These are phyloP conservation scores for Lactarius akahatsu DNA, from an alignment of 768 basidiomycete species.

Conservation along the genomic window DNA sequence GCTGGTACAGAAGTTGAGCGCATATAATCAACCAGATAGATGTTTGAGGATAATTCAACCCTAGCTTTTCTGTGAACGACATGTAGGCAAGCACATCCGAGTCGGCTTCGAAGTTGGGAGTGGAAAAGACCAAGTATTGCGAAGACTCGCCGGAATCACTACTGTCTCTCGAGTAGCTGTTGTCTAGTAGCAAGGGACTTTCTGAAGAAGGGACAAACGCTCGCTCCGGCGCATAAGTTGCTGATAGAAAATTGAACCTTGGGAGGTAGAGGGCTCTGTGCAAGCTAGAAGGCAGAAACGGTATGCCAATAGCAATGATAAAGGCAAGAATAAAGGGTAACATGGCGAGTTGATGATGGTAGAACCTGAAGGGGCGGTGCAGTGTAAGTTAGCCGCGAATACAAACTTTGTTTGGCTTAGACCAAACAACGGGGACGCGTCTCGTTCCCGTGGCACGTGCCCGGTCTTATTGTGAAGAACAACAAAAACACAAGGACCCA, in stretches of 20 bases:
- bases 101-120: background rate
- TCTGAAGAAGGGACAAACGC: background rate
- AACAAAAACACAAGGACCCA: constrained; percentile 20
- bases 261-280: constrained; percentile 19
- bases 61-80: constrained; percentile 9
- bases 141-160: background rate
- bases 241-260: constrained; percentile 14
- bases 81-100: background rate
- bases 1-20: constrained; percentile 16
- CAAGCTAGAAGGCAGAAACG: constrained; percentile 22
- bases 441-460: constrained; percentile 8
- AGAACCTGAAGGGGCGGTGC: background rate
- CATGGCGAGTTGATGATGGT: constrained; percentile 1
- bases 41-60: background rate
- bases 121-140: constrained; percentile 11
- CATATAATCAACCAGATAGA: constrained; percentile 15
- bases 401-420: constrained; percentile 2
- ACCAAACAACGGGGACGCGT: constrained; percentile 21
- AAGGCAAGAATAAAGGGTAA: constrained; percentile 23
- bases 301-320: constrained; percentile 20
- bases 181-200: background rate
- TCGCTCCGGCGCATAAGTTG: constrained; percentile 4
- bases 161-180: background rate
- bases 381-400: too few relatives aligned
- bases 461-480: constrained; percentile 11